Evolutionary conservation across 371 early-diverging fungal genomes (phyloP).

Genomic region (Circinella minor): DNA sequence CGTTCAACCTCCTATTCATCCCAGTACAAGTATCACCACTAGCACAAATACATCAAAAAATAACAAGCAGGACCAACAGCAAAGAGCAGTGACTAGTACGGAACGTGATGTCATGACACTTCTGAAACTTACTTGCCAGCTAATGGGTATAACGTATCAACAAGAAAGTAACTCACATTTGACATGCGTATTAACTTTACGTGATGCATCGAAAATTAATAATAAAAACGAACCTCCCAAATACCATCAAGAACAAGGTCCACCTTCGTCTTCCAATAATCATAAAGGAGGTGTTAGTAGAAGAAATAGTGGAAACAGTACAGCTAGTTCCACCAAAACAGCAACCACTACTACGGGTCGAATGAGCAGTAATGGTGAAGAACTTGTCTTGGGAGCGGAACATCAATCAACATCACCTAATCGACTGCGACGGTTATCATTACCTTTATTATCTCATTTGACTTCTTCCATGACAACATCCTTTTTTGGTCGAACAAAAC

Average conservation of each 20-base stretch:
- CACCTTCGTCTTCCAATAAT: slow-evolving; percentile 2
- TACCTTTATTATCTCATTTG: slow-evolving; percentile 39
- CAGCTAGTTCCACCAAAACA: slow-evolving; percentile 2
- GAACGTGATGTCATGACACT: slow-evolving; percentile 35
- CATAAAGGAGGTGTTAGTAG: slow-evolving; percentile 8
- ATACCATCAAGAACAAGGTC: background rate
- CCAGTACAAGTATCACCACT: too few relatives aligned
- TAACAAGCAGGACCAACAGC: too few relatives aligned
- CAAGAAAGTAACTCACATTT: slow-evolving; percentile 31
- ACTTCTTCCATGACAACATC: slow-evolving; percentile 53
- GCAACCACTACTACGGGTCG: slow-evolving; percentile 14
- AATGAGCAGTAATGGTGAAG: slow-evolving; percentile 11
- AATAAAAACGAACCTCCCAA: background rate
- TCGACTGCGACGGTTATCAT: slow-evolving; percentile 31
- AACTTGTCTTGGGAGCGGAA: slow-evolving; percentile 6
- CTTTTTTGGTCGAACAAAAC: slow-evolving; percentile 40
- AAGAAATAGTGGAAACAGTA: slow-evolving; percentile 21
- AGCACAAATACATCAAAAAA: too few relatives aligned
- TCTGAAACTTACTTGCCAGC: slow-evolving; percentile 38
- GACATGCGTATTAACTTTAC: slow-evolving; percentile 39
- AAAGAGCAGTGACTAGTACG: background rate
- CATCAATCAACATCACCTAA: background rate
- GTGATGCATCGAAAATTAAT: slow-evolving; percentile 26
- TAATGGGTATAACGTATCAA: slow-evolving; percentile 48
- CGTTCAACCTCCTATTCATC: too few relatives aligned